Evolutionary conservation across 371 early-diverging fungal species (phyloP), one percentile per base, ranked within the genome.

Genomic region (Actinomucor elegans): DNA sequence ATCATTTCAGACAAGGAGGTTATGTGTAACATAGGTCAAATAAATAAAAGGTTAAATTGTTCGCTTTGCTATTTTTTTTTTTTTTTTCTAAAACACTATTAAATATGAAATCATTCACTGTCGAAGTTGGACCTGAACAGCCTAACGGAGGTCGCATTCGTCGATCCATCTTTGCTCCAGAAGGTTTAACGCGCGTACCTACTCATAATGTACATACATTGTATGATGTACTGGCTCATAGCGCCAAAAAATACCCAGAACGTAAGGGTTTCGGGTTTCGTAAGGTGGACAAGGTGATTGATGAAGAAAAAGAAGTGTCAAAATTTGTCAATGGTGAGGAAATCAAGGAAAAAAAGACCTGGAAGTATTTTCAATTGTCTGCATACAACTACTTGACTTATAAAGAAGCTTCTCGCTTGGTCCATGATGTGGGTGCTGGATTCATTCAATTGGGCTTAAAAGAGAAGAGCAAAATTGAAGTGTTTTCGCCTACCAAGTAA

Each of bases 401-500:
- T 57, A 62, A 68, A 21, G 86, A 92, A 38, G 83, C 80, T 47
- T 65, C 65, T 50, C 62, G 79, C 38, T 61, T 66, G 34, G 49
- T 76, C 12, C 64, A 59, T 47, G 63, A 73, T 40, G 73, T 88
- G 36, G 90, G 90, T 20, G 62, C 81, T 46, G 94, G 90, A 53
- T 70, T 91, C 24, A 61, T 70, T 42, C 66, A 84, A 36, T 68
- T 91, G 28, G 92, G 94, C 7, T 46, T 89, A 42, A 52, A 71
- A 41, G 68, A 73, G 48, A 74, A 75, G 35, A 80, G 84, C 49
- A 90, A 85, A 56, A 49, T 91, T 7, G 85, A 86, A 44, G 69
- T 92, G 23, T 94, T 86, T 48, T 88, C 89, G n/a, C 64, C 84
- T 35, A 94, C 94, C 52, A 86, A 81, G 89, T 89, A 77, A 72